Percentiles rank a stretch among this genome's conserved stretches.
Conservation (phyloP, 371 early-diverging fungal species). For the Apophysomyces elegans region DNA sequence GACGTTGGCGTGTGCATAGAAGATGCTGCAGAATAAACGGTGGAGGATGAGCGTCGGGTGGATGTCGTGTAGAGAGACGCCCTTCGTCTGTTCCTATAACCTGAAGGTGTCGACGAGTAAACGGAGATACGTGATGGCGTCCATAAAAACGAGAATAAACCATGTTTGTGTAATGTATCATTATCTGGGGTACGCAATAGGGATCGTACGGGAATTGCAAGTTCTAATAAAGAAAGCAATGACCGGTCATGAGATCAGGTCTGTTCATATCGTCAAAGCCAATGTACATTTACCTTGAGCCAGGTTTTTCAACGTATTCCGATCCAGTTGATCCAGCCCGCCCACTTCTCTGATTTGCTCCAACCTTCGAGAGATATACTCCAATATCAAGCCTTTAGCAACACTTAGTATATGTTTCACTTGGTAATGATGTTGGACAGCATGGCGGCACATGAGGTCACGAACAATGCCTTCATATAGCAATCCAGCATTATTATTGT, state of each 20-base stretch:
- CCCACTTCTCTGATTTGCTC: slow-evolving; percentile 19
- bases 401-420: slow-evolving; percentile 29
- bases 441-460: slow-evolving; percentile 34
- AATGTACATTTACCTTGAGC: slow-evolving; percentile 27
- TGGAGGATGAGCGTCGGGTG: neutral
- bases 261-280: no score
- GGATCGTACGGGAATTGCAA: slow-evolving; percentile 7
- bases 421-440: slow-evolving; percentile 21
- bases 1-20: neutral
- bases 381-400: slow-evolving; percentile 22
- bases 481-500: slow-evolving; percentile 22
- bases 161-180: neutral
- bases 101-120: slow-evolving; percentile 1
- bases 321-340: slow-evolving; percentile 26
- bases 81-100: neutral
- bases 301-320: slow-evolving; percentile 21
- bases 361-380: slow-evolving; percentile 26
- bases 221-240: neutral
- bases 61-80: slow-evolving; percentile 5
- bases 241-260: neutral
- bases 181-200: neutral
- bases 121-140: slow-evolving; percentile 5
- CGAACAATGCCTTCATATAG: slow-evolving; percentile 38
- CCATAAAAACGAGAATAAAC: slow-evolving; percentile 7
- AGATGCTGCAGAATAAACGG: neutral